phyloP scores from a whole-genome alignment of 352 stramenopile species.

The Achlya hypogyna region DNA sequence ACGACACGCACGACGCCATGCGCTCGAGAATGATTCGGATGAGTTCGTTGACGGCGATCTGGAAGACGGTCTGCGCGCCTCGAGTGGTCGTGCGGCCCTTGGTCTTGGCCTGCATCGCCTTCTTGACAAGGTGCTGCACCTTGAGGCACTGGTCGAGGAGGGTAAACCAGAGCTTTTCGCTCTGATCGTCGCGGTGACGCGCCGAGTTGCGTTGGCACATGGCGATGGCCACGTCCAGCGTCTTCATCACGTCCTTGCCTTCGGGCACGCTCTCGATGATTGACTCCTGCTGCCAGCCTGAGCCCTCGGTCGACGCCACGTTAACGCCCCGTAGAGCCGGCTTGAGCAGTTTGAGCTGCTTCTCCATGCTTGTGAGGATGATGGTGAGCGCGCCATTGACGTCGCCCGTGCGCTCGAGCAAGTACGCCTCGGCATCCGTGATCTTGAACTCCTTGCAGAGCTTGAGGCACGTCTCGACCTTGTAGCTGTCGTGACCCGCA shows the following conservation, averaged over 20 bases:
- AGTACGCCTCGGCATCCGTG: conserved; percentile 83
- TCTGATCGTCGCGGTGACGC: conserved; percentile 78
- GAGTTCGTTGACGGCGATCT: conserved; percentile 85
- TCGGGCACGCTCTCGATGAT: conserved; percentile 76
- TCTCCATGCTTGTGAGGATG: conserved; percentile 88
- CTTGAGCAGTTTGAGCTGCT: conserved; percentile 88
- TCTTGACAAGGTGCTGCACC: conserved; percentile 87
- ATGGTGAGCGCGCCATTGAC: conserved; percentile 88
- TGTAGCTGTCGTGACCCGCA: conserved; percentile 80
- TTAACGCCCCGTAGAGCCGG: conserved; percentile 72
- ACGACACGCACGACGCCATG: conserved; percentile 89
- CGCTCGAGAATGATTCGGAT: conserved; percentile 90
- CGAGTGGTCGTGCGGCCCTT: conserved; percentile 46
- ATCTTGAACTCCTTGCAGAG: conserved; percentile 80
- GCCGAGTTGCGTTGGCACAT: conserved; percentile 91
- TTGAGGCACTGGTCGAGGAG: conserved; percentile 89
- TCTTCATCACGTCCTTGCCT: conserved; percentile 78
- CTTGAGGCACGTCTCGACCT: conserved; percentile 74
- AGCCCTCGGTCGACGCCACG: conserved; percentile 29
- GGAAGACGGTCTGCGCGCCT: conserved; percentile 76
- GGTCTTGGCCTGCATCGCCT: conserved; percentile 70
- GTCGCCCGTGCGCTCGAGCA: conserved; percentile 90
- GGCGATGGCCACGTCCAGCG: conserved; percentile 84
- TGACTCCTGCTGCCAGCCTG: conserved; percentile 38
- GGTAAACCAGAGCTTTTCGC: conserved; percentile 92